Percentiles rank a stretch among this genome's conserved stretches.
phyloP scores from a whole-genome alignment of 345 rosid genomes.

The Rhodamnia argentea region DNA sequence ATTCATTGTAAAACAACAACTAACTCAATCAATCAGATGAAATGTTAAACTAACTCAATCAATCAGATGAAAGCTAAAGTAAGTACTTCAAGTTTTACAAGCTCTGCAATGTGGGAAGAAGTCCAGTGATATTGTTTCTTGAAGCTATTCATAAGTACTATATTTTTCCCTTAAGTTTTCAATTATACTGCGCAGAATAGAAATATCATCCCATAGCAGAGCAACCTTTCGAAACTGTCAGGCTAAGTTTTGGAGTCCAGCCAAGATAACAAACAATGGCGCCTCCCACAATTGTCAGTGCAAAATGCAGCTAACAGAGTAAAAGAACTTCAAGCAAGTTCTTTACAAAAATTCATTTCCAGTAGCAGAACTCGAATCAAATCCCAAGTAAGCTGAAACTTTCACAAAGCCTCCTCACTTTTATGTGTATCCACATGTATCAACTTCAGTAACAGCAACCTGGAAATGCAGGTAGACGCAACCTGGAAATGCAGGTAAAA shows the following conservation, averaged over 20 bases:
- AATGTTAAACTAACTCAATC: not conserved
- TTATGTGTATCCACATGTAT: not conserved
- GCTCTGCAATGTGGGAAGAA: not conserved
- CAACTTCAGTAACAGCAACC: not conserved
- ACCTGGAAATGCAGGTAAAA: not conserved
- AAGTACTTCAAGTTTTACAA: not conserved
- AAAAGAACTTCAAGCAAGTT: not conserved
- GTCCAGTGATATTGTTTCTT: not conserved
- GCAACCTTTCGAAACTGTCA: not conserved
- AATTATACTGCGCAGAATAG: not conserved
- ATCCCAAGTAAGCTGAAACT: not conserved
- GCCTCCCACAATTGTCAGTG: not conserved
- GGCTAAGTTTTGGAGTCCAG: not conserved
- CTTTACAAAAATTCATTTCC: not conserved
- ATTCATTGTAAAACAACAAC: not conserved
- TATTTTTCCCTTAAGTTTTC: not conserved
- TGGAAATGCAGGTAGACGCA: not conserved
- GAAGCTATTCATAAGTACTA: not conserved
- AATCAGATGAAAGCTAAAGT: not conserved
- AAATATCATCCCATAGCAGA: not conserved
- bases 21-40: not conserved
- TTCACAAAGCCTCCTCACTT: not conserved
- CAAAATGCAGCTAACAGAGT: not conserved
- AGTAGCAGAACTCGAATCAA: not conserved
- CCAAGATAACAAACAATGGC: not conserved